Conservation (phyloP, 345 rosid genomes). For the Salix arbutifolia region DNA sequence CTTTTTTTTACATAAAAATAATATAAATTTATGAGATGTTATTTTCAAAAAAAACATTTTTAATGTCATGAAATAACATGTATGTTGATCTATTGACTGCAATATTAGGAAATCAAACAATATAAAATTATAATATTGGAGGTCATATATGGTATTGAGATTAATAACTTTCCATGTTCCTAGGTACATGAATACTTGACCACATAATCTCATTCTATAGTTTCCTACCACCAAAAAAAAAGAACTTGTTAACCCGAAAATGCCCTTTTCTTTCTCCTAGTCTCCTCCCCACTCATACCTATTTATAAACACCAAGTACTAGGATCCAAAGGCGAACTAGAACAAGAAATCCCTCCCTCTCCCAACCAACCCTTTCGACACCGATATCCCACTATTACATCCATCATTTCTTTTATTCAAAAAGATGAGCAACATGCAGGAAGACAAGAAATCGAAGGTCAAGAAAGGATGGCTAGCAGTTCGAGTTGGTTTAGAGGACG, state of each 20-base stretch:
- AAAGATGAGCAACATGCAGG: background rate
- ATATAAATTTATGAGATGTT: too few relatives aligned
- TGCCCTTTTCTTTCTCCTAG: background rate
- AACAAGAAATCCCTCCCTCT: background rate
- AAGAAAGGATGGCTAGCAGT: slow-evolving; percentile 53
- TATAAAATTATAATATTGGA: too few relatives aligned
- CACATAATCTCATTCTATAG: background rate
- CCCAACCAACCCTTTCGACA: background rate
- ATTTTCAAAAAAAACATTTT: too few relatives aligned
- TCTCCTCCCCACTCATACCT: background rate
- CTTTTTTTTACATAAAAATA: too few relatives aligned
- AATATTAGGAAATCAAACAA: too few relatives aligned
- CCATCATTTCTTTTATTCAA: background rate
- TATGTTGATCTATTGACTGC: too few relatives aligned
- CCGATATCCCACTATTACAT: background rate
- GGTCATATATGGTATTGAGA: background rate
- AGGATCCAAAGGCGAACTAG: background rate
- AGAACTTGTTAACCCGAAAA: background rate
- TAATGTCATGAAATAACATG: too few relatives aligned
- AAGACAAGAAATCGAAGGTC: slow-evolving; percentile 32
- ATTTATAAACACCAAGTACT: background rate
- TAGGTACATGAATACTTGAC: background rate
- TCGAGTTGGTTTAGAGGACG: slow-evolving; percentile 42
- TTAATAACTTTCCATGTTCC: background rate
- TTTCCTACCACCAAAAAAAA: background rate